phyloP scores from a whole-genome alignment of 805 yeast genomes.

The Candida tammaniensis region DNA sequence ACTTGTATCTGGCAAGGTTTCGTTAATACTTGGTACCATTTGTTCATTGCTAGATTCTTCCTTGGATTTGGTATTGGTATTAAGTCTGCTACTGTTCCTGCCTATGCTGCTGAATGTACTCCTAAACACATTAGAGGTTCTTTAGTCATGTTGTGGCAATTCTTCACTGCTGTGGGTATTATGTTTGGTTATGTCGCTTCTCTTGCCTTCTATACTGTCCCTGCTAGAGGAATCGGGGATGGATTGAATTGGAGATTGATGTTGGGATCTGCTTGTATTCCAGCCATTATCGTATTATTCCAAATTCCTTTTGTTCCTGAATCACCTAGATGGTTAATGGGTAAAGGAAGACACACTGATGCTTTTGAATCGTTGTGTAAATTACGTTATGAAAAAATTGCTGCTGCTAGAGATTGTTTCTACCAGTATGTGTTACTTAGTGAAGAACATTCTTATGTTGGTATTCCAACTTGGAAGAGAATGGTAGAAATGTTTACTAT shows the following conservation, averaged over 20 bases:
- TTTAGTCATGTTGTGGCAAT: constrained; percentile 69
- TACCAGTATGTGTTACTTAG: constrained; percentile 54
- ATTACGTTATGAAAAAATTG: constrained; percentile 45
- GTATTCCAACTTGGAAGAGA: constrained; percentile 44
- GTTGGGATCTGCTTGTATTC: constrained; percentile 62
- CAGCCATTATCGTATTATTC: constrained; percentile 50
- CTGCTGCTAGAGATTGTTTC: constrained; percentile 66
- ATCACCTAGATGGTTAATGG: constrained; percentile 68
- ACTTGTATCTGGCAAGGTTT: constrained; percentile 72
- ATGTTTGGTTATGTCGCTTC: constrained; percentile 63
- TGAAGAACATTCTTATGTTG: constrained; percentile 56
- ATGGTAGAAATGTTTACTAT: constrained; percentile 60
- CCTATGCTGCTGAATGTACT: constrained; percentile 60
- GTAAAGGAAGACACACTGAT: constrained; percentile 45
- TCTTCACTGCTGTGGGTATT: constrained; percentile 73
- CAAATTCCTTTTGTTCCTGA: constrained; percentile 60
- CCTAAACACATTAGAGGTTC: constrained; percentile 63
- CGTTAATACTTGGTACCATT: constrained; percentile 56
- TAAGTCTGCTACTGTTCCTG: constrained; percentile 66
- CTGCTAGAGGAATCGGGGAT: constrained; percentile 41
- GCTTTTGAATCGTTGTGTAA: constrained; percentile 48
- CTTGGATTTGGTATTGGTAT: constrained; percentile 68
- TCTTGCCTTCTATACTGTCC: constrained; percentile 57
- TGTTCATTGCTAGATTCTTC: constrained; percentile 56
- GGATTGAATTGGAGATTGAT: constrained; percentile 59